Base-by-base conservation (phyloP, 768 basidiomycete genomes). In the Lentinula boryana region DNA sequence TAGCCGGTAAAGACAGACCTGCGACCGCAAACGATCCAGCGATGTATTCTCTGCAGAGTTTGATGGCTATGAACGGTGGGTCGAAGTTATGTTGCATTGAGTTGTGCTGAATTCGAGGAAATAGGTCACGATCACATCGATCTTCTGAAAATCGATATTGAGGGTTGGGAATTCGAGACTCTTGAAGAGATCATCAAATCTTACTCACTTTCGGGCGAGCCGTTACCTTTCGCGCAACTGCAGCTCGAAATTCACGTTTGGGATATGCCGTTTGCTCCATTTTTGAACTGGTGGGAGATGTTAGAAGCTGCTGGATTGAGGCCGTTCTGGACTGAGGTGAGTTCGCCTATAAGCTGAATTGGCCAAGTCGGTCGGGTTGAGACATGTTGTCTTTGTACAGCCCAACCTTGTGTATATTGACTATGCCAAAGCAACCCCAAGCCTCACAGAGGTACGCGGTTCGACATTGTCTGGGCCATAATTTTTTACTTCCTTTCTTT, bases 81-180 rank as follows among this genome's bases (percentile, higher is more conserved):
- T 64, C 8, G 9, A 23, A 35, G 7, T 18, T 32, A 51, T 31
- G 15, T 32, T 8, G 15, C 6, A 13, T 51, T 16, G 32, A 27
- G 36, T 10, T 8, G n/a, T 51, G 12, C 10, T 23, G 9, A 48
- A 21, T 23, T 9, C 21, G 21, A n/a, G 6, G 46, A n/a, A 16
- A 9, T 41, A 84, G 84, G 83, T 13, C 89, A 91, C 66, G 72
- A 72, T 16, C 85, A 84, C 64, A 84, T 90, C 60, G 88, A 91
- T 63, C 79, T 91, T 64, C 79, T 89, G 60, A 86, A 89, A 70
- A 74, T 91, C 56, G 89, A 91, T 69, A 81, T 88, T 27, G 88
- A 91, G 65, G 80, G 84, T 40, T 79, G 78, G 70, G 88, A 91
- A 65, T 90, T 86, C 68, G 78, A 82, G 51, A 81, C 85, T 0